phyloP scores from a whole-genome alignment of 2,329 filamentous ascomycete species.

The Aspergillus uvarum region DNA sequence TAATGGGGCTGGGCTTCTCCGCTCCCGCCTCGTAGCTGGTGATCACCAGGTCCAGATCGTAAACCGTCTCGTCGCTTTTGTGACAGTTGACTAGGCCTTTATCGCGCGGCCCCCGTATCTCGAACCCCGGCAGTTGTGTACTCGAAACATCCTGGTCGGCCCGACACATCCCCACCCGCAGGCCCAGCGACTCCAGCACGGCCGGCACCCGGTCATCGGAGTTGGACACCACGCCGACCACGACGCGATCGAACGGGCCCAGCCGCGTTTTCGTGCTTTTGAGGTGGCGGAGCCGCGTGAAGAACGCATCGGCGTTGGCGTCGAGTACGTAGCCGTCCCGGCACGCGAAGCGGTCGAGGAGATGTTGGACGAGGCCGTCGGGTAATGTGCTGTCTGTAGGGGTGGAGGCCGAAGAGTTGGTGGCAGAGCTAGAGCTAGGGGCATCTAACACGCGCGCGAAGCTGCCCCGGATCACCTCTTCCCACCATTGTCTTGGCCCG shows the following conservation, averaged over 20 bases:
- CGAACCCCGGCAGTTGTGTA: conserved; percentile 25
- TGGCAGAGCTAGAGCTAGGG: not conserved
- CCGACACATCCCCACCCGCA: conserved; percentile 37
- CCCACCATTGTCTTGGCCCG: conserved; percentile 48
- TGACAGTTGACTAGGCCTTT: not conserved
- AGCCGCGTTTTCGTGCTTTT: conserved; percentile 2
- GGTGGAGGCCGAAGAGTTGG: conserved; percentile 11
- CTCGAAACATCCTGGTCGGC: conserved; percentile 32
- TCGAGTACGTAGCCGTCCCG: conserved; percentile 42
- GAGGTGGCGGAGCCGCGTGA: conserved; percentile 30
- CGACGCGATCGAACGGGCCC: conserved; percentile 33
- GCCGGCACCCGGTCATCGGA: conserved; percentile 46
- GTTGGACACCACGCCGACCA: conserved; percentile 48
- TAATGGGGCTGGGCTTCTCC: conserved; percentile 44
- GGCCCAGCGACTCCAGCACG: conserved; percentile 41
- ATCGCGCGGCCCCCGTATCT: conserved; percentile 10
- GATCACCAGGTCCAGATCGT: conserved; percentile 46
- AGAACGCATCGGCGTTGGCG: conserved; percentile 41
- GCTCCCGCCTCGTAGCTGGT: conserved; percentile 49
- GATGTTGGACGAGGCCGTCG: conserved; percentile 30
- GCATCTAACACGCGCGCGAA: conserved; percentile 27
- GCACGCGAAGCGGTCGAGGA: conserved; percentile 43
- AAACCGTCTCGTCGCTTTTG: not conserved
- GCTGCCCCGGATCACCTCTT: conserved; percentile 40
- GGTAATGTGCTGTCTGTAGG: conserved; percentile 28